These are phyloP conservation scores for Tylopilus sp. DNA, from an alignment of 1,284 basidiomycete genomes.

Conservation along the genomic window DNA sequence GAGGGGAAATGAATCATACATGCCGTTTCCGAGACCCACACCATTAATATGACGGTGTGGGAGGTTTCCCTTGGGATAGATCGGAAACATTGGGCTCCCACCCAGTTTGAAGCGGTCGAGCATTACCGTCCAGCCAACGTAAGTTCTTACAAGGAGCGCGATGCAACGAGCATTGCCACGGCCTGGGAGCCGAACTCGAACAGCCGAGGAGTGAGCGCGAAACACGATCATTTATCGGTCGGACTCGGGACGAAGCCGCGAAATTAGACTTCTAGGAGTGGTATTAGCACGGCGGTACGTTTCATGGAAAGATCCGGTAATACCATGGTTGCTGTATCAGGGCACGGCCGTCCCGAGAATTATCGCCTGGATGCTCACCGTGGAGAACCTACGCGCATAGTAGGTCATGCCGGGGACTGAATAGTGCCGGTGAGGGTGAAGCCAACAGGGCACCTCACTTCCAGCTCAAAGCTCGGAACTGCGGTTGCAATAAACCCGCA, in stretches of 20 bases:
- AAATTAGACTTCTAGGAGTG: conserved; percentile 4
- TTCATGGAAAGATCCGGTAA: conserved; percentile 23
- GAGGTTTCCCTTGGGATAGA: background rate
- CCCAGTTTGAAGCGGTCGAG: background rate
- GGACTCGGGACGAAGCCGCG: background rate
- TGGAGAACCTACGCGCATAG: background rate
- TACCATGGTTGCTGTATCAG: conserved; percentile 6
- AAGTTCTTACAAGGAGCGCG: background rate
- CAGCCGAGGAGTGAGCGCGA: background rate
- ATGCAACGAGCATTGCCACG: background rate
- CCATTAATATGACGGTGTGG: background rate
- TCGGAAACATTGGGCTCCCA: background rate
- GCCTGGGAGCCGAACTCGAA: background rate
- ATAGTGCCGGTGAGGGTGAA: background rate
- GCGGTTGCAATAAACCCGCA: conserved; percentile 7
- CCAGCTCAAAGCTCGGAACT: background rate
- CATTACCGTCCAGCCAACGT: background rate
- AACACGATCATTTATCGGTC: conserved; percentile 4
- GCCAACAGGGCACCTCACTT: background rate
- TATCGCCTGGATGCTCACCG: background rate
- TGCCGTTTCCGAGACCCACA: background rate
- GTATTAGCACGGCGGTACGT: conserved; percentile 4
- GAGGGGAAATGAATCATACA: background rate
- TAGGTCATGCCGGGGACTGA: background rate
- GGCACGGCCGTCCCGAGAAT: background rate